Percentiles rank a stretch among this genome's conserved stretches.
Evolutionary conservation across 441 rosid genomes (phyloP).

Genomic region (Eruca vesicaria): DNA sequence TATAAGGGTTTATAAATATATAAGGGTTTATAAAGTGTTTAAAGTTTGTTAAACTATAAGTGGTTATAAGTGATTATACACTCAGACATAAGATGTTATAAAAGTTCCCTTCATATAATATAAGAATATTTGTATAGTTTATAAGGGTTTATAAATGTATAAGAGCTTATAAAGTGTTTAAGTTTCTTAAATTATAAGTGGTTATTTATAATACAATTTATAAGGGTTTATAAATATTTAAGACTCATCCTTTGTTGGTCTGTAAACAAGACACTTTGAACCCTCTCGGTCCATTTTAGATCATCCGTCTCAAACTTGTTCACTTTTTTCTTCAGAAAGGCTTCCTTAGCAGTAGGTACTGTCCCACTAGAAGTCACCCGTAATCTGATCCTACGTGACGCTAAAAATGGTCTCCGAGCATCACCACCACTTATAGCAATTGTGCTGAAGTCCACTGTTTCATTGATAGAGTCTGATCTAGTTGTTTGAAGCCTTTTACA

Average conservation of each 20-base stretch:
- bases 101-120: too few species aligned
- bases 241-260: slow-evolving; percentile 93
- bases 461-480: slow-evolving; percentile 57
- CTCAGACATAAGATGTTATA: too few species aligned
- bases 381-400: slow-evolving; percentile 80
- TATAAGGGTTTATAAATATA: too few species aligned
- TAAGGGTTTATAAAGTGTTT: too few species aligned
- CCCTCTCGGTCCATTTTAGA: slow-evolving; percentile 86
- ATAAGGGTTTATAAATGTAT: too few species aligned
- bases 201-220: too few species aligned
- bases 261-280: slow-evolving; percentile 94
- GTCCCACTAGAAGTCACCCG: slow-evolving; percentile 47
- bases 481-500: slow-evolving; percentile 72
- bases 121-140: too few species aligned
- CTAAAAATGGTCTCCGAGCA: slow-evolving; percentile 62
- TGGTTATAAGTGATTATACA: too few species aligned
- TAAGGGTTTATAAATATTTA: too few species aligned
- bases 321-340: slow-evolving; percentile 60
- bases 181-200: too few species aligned
- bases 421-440: slow-evolving; percentile 91
- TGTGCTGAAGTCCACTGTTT: slow-evolving; percentile 42
- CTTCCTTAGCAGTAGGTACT: slow-evolving; percentile 44
- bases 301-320: slow-evolving; percentile 76
- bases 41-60: too few species aligned
- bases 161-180: too few species aligned